Conservation (phyloP, 1,284 basidiomycete genomes). For the Cutaneotrichosporon sp. region DNA sequence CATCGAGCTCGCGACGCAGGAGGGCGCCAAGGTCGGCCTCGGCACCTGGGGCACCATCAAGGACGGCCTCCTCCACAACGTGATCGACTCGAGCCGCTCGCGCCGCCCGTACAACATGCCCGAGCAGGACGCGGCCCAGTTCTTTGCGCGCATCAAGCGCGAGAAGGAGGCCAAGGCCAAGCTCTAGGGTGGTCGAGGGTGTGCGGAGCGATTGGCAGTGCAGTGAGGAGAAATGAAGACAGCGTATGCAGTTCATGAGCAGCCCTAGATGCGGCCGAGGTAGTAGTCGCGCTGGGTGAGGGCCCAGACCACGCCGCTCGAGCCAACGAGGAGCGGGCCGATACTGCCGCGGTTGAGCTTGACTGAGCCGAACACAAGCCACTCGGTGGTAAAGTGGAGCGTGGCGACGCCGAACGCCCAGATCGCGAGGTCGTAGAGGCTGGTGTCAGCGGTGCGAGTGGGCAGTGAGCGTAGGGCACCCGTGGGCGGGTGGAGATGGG, state of each 20-base stretch:
- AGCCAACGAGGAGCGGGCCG: constrained; percentile 80
- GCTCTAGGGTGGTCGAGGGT: background rate
- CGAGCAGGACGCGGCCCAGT: constrained; percentile 32
- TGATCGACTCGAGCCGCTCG: constrained; percentile 47
- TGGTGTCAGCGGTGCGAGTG: constrained; percentile 46
- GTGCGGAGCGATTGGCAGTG: no score
- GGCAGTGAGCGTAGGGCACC: no score
- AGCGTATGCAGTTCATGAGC: background rate
- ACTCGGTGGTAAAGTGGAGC: constrained; percentile 82
- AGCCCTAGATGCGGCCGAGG: constrained; percentile 18
- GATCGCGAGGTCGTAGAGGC: constrained; percentile 86
- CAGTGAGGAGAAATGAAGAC: background rate
- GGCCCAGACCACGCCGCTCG: constrained; percentile 57
- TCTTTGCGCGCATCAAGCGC: constrained; percentile 34
- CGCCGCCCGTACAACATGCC: constrained; percentile 34
- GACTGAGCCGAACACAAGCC: constrained; percentile 78
- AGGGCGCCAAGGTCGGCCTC: constrained; percentile 53
- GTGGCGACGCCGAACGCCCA: constrained; percentile 88
- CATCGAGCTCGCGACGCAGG: constrained; percentile 50
- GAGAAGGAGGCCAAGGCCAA: constrained; percentile 39
- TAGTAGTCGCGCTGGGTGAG: constrained; percentile 40
- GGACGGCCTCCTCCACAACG: constrained; percentile 55
- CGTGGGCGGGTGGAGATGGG: no score
- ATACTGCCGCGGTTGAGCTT: constrained; percentile 66
- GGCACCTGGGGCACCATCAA: constrained; percentile 60